Base-by-base conservation (phyloP, 495 filamentous ascomycete genomes). In the Annulohypoxylon moriforme region DNA sequence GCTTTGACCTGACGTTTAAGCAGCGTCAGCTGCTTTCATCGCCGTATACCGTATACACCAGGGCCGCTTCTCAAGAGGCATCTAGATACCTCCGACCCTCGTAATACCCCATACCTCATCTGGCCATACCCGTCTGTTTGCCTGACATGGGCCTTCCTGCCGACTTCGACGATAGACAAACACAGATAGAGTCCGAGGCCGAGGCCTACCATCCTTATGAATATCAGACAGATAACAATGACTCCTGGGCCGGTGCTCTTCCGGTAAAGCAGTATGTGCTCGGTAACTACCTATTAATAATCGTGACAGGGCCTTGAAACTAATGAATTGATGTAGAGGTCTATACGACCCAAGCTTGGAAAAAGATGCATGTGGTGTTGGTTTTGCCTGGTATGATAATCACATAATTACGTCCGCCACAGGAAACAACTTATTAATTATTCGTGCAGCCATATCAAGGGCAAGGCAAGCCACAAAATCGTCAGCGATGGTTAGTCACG, bases 341-440 rank as follows among this genome's bases (percentile, higher is more conserved):
- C 89, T 99, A 33, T 99, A 99, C 78, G 94, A 98, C 81, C 96
- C 96, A 60, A 89, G 91, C 76, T 90, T 96, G 61, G 96, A 99
- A 81, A 99, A 99, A 82, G 96, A 99, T 94, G 93, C 96, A 49
- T 99, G 96, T 78, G 96, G 96, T 91, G 96, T 99, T 73, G 96
- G 96, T 77, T 99, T 99, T 82, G 94, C 96, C 79, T 97, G 96
- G 94, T 98, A 85, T 84, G 93, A 18, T 44, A 11, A 58, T 59
- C 8, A 10, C 29, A 42, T 49, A 34, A 29, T 34, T 24, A n/a
- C 25, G 33, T 34, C 31, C 13, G 36, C 34, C 29, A 9, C 55
- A 47, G 9, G 18, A 3, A 47, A 16, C 42, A 34, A 16, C 9
- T 11, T 24, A 46, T 68, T 73, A 77, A 72, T 40, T 13, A 49